phyloP scores from a whole-genome alignment of 2,329 filamentous ascomycete species.

The Monilinia fructigena region DNA sequence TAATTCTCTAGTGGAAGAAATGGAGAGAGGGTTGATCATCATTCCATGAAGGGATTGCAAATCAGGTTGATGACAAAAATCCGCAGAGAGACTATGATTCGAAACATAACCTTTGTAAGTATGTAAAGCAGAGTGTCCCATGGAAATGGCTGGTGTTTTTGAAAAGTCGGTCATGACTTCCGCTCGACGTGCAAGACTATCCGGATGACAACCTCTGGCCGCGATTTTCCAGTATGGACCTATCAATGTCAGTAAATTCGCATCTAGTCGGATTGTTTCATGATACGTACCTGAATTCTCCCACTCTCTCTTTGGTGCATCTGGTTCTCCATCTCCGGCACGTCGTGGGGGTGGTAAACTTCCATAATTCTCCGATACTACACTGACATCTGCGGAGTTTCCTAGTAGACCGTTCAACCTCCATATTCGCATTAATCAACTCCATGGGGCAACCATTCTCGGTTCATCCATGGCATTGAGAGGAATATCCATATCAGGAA shows the following conservation, averaged over 20 bases:
- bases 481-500: conserved; percentile 66
- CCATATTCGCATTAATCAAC: conserved; percentile 51
- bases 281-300: conserved; percentile 38
- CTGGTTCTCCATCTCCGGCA: not conserved
- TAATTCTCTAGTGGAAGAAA: conserved; percentile 53
- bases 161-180: conserved; percentile 47
- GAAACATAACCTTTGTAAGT: conserved; percentile 43
- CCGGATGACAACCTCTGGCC: conserved; percentile 59
- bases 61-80: conserved; percentile 53
- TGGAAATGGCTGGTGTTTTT: conserved; percentile 49
- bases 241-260: conserved; percentile 49
- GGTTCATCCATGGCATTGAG: conserved; percentile 66
- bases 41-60: conserved; percentile 54
- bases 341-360: conserved; percentile 42
- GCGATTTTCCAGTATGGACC: conserved; percentile 56
- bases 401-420: conserved; percentile 45
- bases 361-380: conserved; percentile 49
- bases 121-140: conserved; percentile 46
- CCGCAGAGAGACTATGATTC: conserved; percentile 46
- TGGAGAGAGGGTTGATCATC: conserved; percentile 54
- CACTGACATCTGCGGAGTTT: conserved; percentile 59
- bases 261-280: conserved; percentile 37
- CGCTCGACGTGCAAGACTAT: conserved; percentile 57
- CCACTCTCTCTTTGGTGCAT: conserved; percentile 26
- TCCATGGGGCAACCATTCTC: conserved; percentile 59